Percentiles rank a stretch among this genome's conserved stretches.
These are phyloP conservation scores for Falciphora oryzae DNA, from an alignment of 2,329 filamentous ascomycete genomes.

Conservation along the genomic window DNA sequence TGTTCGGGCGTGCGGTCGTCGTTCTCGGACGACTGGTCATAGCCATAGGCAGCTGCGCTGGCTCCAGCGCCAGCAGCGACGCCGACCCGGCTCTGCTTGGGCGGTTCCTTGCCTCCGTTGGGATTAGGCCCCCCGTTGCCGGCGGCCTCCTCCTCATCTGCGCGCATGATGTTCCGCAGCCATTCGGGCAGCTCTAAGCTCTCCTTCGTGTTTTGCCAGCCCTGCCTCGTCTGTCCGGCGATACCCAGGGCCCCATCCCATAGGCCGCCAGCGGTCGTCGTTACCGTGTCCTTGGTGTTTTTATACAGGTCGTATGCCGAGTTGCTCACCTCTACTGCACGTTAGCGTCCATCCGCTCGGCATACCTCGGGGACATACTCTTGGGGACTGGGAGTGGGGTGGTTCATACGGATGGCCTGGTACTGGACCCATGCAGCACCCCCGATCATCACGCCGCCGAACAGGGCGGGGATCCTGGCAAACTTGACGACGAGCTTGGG, in stretches of 20 bases:
- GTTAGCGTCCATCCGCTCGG: constrained; percentile 14
- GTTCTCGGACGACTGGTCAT: constrained; percentile 63
- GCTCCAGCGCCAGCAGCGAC: constrained; percentile 58
- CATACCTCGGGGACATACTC: background rate
- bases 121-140: constrained; percentile 39
- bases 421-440: constrained; percentile 92
- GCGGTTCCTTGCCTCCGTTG: constrained; percentile 45
- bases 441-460: constrained; percentile 81
- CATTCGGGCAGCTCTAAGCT: constrained; percentile 66
- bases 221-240: constrained; percentile 70
- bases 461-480: constrained; percentile 79
- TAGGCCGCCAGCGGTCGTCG: constrained; percentile 60
- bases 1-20: constrained; percentile 56
- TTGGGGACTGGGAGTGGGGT: constrained; percentile 9
- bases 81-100: constrained; percentile 54
- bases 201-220: constrained; percentile 80
- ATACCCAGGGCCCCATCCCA: constrained; percentile 69
- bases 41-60: constrained; percentile 72
- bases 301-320: constrained; percentile 73
- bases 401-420: constrained; percentile 74
- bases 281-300: constrained; percentile 65
- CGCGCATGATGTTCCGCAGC: constrained; percentile 66
- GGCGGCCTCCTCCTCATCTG: constrained; percentile 54
- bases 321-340: constrained; percentile 60
- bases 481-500: constrained; percentile 92